Evolutionary conservation across 164 flowering plant species (phyloP), one percentile per base, ranked within the genome.

Genomic region (Pachysandra terminalis): DNA sequence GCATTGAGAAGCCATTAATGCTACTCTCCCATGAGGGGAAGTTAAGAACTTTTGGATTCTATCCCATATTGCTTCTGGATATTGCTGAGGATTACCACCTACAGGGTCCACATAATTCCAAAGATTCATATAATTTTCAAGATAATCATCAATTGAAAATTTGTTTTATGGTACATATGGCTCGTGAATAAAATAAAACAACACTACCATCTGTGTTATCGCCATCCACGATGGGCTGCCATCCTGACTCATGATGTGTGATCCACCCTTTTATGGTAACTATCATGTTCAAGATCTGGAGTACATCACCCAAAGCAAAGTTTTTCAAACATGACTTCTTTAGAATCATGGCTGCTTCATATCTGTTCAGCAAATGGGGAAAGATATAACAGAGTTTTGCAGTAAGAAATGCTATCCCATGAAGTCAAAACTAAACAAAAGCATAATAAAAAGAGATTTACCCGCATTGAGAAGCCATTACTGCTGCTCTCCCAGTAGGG

Each of bases 61-160:
- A 72, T 89, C 90, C 94, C 97, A 93, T 19, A 67, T 75, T 66
- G 69, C 70, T 72, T 87, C n/a, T n/a, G n/a, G n/a, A n/a, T n/a
- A n/a, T n/a, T n/a, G n/a, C n/a, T n/a, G n/a, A n/a, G n/a, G n/a
- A n/a, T n/a, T n/a, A n/a, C n/a, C n/a, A n/a, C n/a, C n/a, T n/a
- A n/a, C n/a, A n/a, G n/a, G n/a, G n/a, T 85, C 2, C 88, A 84
- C 85, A 72, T 94, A 93, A 58, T 82, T 82, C 98, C 98, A 91
- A 51, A 93, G 63, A n/a, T n/a, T n/a, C n/a, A n/a, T n/a, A n/a
- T n/a, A n/a, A n/a, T n/a, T n/a, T n/a, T n/a, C n/a, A n/a, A n/a
- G n/a, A n/a, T n/a, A n/a, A n/a, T n/a, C n/a, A n/a, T n/a, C n/a
- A n/a, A n/a, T n/a, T n/a, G n/a, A n/a, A n/a, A n/a, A n/a, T n/a